Base-by-base conservation (phyloP, 1,284 basidiomycete genomes). In the Wallemia mellicola region DNA sequence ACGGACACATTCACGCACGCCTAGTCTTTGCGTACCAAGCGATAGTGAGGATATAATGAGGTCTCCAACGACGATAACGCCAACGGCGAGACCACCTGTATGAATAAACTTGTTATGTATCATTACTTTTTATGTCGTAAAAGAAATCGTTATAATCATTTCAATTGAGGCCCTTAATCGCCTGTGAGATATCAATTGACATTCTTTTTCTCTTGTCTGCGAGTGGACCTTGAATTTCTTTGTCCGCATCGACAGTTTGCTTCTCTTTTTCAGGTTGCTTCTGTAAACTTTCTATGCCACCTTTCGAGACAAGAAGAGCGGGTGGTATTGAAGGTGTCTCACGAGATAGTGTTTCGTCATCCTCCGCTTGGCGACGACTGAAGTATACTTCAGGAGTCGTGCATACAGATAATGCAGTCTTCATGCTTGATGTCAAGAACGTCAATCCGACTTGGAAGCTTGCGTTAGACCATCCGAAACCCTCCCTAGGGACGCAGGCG, bases 391-490 rank as follows among this genome's bases (percentile, higher is more conserved):
- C 86, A 1, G 87, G 87, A 62, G 84, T 85, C 9, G 86, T 88
- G 70, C 88, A 89, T 3, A 87, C 81, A 1, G 89, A 83, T 22
- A 96, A 82, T 1, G 92, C 92, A 56, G 92, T 82, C 27, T 91
- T 79, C 85, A 94, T 92, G 67, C 88, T 86, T 27, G 76, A 82
- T 9, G 87, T 87, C 63, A 98, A 73, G 77, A 91, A 92, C n/a
- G 87, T 84, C 33, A 96, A 71, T 25, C 92, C 92, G 59, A 94
- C 82, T 73, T 92, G 87, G 73, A 89, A 87, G 60, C 87, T 85
- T 66, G 91, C 84, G 64, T 89, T 89, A 82, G 87, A 89, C 88
- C 87, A 91, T 2, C 92, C 92, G 67, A 98, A 98, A 60, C 92
- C 92, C 72, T 96, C 92, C 24, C 88, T 77, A 59, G 88, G 88